phyloP scores from a whole-genome alignment of 2,329 filamentous ascomycete genomes.

The Colletotrichum agaves region DNA sequence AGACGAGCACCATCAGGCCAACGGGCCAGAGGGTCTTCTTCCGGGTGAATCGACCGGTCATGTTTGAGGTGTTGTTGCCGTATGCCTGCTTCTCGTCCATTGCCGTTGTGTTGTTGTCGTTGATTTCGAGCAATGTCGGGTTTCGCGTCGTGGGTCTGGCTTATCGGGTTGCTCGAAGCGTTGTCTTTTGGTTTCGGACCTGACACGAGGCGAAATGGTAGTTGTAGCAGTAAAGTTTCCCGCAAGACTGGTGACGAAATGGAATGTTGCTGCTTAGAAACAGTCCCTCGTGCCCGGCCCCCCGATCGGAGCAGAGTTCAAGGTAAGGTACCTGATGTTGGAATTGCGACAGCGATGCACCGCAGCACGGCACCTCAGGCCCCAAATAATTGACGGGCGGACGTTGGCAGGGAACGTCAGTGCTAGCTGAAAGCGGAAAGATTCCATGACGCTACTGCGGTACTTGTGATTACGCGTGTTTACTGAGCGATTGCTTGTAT shows the following conservation, averaged over 20 bases:
- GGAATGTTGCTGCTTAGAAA: conserved; percentile 12
- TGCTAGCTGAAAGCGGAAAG: conserved; percentile 21
- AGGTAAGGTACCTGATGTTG: too few species aligned
- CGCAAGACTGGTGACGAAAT: not conserved
- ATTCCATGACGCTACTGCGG: not conserved
- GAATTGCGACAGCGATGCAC: conserved; percentile 34
- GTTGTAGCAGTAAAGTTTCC: not conserved
- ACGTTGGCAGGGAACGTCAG: conserved; percentile 12
- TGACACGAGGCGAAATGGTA: not conserved
- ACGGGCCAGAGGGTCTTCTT: conserved; percentile 19
- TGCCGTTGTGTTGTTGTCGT: not conserved
- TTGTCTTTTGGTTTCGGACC: not conserved
- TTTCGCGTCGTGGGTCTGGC: not conserved
- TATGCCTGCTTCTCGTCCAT: conserved; percentile 38
- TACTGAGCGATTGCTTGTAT: not conserved
- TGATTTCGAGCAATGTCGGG: conserved; percentile 2
- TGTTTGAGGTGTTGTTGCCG: conserved; percentile 6
- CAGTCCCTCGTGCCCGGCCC: not conserved
- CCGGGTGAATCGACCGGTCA: conserved; percentile 19
- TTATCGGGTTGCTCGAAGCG: not conserved
- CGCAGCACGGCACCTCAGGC: conserved; percentile 4
- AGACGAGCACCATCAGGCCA: conserved; percentile 2
- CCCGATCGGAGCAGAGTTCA: conserved; percentile 25
- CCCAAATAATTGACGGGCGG: conserved; percentile 3
- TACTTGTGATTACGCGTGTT: not conserved